A percentile compares a stretch with the other conserved stretches of the same genome.
Evolutionary conservation across 345 rosid species (phyloP).

Genomic region (Salix brachista): DNA sequence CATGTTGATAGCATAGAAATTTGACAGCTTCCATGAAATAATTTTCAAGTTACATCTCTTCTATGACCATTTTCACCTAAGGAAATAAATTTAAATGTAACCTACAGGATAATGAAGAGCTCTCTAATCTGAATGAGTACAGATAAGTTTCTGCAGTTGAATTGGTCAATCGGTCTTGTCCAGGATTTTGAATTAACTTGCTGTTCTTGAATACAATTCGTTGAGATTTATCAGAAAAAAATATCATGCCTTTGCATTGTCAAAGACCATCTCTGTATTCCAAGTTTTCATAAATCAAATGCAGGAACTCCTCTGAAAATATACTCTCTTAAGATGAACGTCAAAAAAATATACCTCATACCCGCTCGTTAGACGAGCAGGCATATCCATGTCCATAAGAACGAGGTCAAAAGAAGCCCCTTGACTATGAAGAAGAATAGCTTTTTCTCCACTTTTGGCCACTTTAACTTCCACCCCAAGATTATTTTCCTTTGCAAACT

Average conservation of each 20-base stretch:
- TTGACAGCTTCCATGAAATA: not conserved
- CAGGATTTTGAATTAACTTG: too few species aligned
- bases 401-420: not conserved
- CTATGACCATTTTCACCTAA: too few species aligned
- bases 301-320: not conserved
- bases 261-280: not conserved
- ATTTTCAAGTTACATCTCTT: not conserved
- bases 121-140: not conserved
- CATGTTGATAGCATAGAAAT: not conserved
- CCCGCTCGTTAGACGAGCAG: not conserved
- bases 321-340: not conserved
- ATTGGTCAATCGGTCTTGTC: too few species aligned
- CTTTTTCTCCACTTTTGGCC: not conserved
- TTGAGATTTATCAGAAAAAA: not conserved
- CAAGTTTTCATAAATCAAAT: not conserved
- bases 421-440: not conserved
- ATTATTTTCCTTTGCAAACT: not conserved
- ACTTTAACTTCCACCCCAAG: not conserved
- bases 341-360: not conserved
- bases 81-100: too few species aligned
- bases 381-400: not conserved
- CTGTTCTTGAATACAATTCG: not conserved
- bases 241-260: not conserved
- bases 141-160: not conserved
- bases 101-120: not conserved